phyloP scores from a whole-genome alignment of 306 rosid species.

The Quillaja saponaria region DNA sequence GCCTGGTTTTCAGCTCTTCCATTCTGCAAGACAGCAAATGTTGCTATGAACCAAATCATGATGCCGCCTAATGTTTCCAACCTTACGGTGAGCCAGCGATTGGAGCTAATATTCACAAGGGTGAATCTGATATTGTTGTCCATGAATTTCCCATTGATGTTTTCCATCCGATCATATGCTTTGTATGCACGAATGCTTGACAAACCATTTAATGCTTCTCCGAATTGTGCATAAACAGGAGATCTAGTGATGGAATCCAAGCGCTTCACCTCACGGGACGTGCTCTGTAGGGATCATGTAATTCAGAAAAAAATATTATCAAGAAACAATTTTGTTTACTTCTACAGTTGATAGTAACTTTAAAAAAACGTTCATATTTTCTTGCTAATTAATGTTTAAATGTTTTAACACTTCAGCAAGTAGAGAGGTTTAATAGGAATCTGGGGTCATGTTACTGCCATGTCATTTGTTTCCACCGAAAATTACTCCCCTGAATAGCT shows the following conservation, averaged over 20 bases:
- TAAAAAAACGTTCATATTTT: no score
- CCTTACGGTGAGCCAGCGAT: conserved; percentile 71
- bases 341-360: not conserved
- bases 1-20: conserved; percentile 54
- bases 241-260: conserved; percentile 84
- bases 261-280: conserved; percentile 82
- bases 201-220: conserved; percentile 85
- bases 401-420: no score
- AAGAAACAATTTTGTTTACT: no score
- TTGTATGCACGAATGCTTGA: conserved; percentile 77
- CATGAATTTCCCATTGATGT: conserved; percentile 71
- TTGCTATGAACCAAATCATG: conserved; percentile 85
- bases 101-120: conserved; percentile 59
- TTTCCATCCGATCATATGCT: conserved; percentile 77
- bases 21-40: conserved; percentile 82
- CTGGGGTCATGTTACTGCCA: no score
- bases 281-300: conserved; percentile 51
- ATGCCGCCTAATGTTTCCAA: conserved; percentile 82
- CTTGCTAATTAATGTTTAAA: no score
- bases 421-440: no score
- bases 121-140: conserved; percentile 79
- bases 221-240: conserved; percentile 91
- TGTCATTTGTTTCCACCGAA: no score
- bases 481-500: no score
- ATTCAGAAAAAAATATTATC: conserved; percentile 1